A percentile compares a stretch with the other conserved stretches of the same genome.
Conservation (phyloP, 208 protist species). For the Leishmania aethiopica region DNA sequence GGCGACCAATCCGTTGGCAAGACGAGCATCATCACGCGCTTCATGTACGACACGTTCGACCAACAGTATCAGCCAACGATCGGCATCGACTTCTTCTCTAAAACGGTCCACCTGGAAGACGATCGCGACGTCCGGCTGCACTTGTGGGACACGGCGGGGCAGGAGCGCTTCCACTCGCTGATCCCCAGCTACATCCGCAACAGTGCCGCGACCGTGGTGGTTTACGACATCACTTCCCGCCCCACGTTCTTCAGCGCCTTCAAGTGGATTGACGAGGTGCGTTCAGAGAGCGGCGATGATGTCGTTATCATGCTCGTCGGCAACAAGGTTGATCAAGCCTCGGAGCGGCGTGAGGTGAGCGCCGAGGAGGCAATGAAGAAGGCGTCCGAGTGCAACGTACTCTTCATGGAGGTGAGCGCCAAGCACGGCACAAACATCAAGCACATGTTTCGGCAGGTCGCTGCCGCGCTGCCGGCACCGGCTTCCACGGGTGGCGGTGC, state of each 20-base stretch:
- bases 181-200: constrained; percentile 97
- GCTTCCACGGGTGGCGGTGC: neutral
- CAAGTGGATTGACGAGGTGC: constrained; percentile 98
- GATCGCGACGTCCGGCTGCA: constrained; percentile 86
- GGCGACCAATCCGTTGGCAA: constrained; percentile 98
- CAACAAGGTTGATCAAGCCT: constrained; percentile 97
- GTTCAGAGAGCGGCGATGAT: constrained; percentile 93
- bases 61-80: constrained; percentile 96
- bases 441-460: constrained; percentile 76
- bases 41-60: constrained; percentile 98
- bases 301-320: constrained; percentile 97
- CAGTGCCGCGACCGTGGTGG: constrained; percentile 96
- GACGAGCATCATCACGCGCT: constrained; percentile 97
- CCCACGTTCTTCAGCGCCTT: constrained; percentile 92
- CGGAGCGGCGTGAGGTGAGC: constrained; percentile 71
- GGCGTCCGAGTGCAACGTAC: constrained; percentile 91
- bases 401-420: constrained; percentile 97
- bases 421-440: constrained; percentile 86
- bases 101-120: constrained; percentile 98
- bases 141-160: constrained; percentile 88
- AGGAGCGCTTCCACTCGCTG: constrained; percentile 95
- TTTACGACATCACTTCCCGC: constrained; percentile 98
- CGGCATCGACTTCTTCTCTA: constrained; percentile 99
- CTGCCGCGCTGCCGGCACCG: constrained; percentile 46
- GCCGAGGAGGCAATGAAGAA: constrained; percentile 60